Evolutionary conservation across 1,284 basidiomycete genomes (phyloP).

Genomic region (Puccinia triticina): DNA sequence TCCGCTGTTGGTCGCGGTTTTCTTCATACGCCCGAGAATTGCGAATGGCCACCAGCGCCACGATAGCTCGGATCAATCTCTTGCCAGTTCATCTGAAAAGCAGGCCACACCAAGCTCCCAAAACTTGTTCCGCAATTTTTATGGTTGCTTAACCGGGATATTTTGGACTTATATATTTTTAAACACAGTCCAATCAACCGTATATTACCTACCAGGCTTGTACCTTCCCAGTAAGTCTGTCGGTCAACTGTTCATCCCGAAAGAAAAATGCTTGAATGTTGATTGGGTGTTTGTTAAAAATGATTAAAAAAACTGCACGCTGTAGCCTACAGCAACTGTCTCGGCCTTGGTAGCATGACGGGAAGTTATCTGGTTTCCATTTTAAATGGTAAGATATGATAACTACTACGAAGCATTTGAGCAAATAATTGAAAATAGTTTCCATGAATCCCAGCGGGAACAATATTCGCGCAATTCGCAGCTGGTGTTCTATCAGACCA

Average conservation of each 20-base stretch:
- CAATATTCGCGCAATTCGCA: conserved; percentile 9
- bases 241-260: background rate
- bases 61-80: background rate
- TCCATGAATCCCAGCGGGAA: background rate
- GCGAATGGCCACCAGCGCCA: background rate
- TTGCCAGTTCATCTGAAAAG: background rate
- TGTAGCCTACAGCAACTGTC: conserved; percentile 3
- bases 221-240: conserved; percentile 47
- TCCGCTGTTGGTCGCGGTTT: background rate
- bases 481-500: conserved; percentile 45
- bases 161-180: conserved; percentile 38
- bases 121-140: background rate
- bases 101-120: background rate
- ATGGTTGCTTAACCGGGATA: background rate
- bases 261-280: conserved; percentile 1
- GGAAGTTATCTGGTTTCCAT: conserved; percentile 11
- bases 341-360: background rate
- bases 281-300: background rate
- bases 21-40: conserved; percentile 11
- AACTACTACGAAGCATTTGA: background rate
- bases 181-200: conserved; percentile 41
- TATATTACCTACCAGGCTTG: conserved; percentile 40
- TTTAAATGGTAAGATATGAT: conserved; percentile 19
- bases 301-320: background rate
- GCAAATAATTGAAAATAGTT: background rate